These are phyloP conservation scores for Neurospora cerealis DNA, from an alignment of 495 filamentous ascomycete species.

Conservation along the genomic window DNA sequence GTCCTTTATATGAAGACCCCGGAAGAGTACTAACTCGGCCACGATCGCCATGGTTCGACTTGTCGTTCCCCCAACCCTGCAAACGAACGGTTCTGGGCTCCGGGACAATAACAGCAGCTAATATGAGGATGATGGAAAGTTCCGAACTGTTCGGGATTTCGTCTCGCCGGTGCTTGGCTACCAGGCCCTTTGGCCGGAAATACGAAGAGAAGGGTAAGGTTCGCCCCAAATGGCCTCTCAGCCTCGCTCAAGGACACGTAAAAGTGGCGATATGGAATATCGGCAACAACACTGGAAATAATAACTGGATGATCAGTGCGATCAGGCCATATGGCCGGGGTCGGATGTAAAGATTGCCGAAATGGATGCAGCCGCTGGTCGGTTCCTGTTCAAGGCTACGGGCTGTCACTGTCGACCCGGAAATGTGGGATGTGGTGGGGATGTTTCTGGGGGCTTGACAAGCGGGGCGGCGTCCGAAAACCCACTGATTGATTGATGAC, in stretches of 20 bases:
- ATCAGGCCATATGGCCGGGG: constrained; percentile 19
- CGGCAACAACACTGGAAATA: not conserved
- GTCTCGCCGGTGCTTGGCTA: not conserved
- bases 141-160: not conserved
- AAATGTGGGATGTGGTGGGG: not conserved
- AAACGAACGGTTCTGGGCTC: not conserved
- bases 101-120: not conserved
- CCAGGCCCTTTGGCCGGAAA: not conserved
- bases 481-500: not conserved
- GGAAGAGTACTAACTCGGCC: constrained; percentile 45
- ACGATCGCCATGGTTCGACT: constrained; percentile 51
- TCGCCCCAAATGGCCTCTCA: not conserved
- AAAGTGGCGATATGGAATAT: constrained; percentile 18
- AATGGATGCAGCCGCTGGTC: not conserved
- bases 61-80: not conserved
- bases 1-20: not conserved
- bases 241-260: constrained; percentile 13
- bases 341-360: constrained; percentile 15
- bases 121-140: not conserved
- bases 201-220: not conserved
- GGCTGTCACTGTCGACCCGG: not conserved
- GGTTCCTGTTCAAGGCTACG: not conserved
- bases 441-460: not conserved
- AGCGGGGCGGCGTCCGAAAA: not conserved
- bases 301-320: not conserved